A percentile compares a stretch with the other conserved stretches of the same genome.
Evolutionary conservation across 345 rosid species (phyloP).

Genomic region (Eucalyptus virginea): DNA sequence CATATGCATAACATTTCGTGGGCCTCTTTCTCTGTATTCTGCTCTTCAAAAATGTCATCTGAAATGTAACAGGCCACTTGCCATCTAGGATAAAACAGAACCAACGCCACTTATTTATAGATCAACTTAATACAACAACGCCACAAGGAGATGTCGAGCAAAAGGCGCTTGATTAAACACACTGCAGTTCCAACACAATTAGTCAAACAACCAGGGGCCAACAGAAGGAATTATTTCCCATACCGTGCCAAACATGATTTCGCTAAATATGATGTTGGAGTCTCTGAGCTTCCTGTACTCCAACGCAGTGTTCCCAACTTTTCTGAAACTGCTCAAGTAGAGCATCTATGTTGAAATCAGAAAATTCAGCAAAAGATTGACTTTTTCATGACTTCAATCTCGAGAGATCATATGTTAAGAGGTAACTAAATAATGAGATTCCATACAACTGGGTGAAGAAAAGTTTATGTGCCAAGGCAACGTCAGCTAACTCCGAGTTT

Average conservation of each 20-base stretch:
- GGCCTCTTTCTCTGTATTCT: constrained; percentile 80
- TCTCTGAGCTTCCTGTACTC: constrained; percentile 75
- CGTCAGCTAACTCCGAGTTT: fast-evolving
- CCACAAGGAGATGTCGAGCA: neutral
- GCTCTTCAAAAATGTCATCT: constrained; percentile 85
- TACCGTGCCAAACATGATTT: constrained; percentile 72
- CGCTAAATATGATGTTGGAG: constrained; percentile 67
- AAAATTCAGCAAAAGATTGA: too few species aligned
- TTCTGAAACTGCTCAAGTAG: too few species aligned
- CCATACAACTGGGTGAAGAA: too few species aligned
- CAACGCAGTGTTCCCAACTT: constrained; percentile 19
- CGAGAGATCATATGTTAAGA: too few species aligned
- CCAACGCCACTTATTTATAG: neutral
- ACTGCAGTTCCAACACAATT: neutral
- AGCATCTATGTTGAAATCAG: too few species aligned
- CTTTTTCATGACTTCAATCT: too few species aligned
- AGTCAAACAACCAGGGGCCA: neutral
- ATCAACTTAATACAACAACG: neutral
- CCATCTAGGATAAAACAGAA: neutral
- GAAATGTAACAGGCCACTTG: neutral
- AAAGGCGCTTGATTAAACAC: neutral
- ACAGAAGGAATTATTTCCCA: neutral
- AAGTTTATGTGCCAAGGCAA: too few species aligned
- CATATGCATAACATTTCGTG: constrained; percentile 68
- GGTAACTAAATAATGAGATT: too few species aligned